Evolutionary conservation across 2,329 filamentous ascomycete genomes (phyloP), one percentile per base, ranked within the genome.

Genomic region (Penicillium fuscoglaucum): DNA sequence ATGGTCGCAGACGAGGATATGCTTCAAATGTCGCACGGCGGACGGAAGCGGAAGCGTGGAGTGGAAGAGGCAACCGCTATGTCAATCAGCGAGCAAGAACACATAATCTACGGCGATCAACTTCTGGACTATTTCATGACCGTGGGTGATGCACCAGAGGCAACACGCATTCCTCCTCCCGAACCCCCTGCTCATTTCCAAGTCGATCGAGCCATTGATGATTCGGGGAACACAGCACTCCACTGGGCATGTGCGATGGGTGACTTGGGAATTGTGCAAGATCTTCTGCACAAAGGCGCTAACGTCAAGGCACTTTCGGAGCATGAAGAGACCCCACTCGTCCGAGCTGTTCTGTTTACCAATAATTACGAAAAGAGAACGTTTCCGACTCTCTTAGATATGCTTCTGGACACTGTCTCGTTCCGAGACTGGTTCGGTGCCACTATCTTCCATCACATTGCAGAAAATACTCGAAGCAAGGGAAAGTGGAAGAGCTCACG

Each of bases 191-290:
- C 87, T 35, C 89, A 91, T 72, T 96, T 96, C 68, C 88, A 96
- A 70, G 87, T 96, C 6, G 90, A 99, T 75, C 90, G 91, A 74
- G 83, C 88, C n/a, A 97, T 99, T 62, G 95, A 99, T 72, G 90
- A 92, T 44, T 92, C 96, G 68, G 88, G 89, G 10, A 93, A 98
- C 70, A 96, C 92, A 2, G 93, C 93, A 6, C 84, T 99, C 65
- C 95, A 99, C 72, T 99, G 95, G 95, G 95, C 93, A 19, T 92
- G 91, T 53, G 91, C 95, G 26, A 99, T 99, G 93, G 95, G 95
- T 58, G 95, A 98, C 66, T 82, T 97, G 31, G 90, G 93, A 49
- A 90, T 98, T 17, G 91, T 97, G 61, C 91, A 89, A 73, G 90
- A 96, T 73, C 81, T 99, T 19, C 89, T 95, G 67, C 84, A 87